A percentile compares a stretch with the other conserved stretches of the same genome.
Evolutionary conservation across 371 early-diverging fungal genomes (phyloP).

Genomic region (Mortierella polycephala): DNA sequence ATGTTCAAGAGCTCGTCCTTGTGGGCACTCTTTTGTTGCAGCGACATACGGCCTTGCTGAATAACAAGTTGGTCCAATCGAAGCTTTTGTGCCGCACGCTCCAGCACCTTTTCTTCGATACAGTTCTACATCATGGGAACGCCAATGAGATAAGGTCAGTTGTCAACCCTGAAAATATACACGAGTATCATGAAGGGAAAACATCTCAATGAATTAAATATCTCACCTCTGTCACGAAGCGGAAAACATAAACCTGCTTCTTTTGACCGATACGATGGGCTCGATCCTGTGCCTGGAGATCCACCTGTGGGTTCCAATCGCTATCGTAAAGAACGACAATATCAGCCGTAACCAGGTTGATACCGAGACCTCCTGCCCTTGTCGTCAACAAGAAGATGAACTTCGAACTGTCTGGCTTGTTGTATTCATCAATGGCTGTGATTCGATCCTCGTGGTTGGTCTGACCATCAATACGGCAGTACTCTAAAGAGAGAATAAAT

Average conservation of each 20-base stretch:
- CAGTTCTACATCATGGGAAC: constrained; percentile 64
- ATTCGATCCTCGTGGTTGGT: constrained; percentile 96
- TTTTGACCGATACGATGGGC: constrained; percentile 99
- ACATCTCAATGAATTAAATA: no score
- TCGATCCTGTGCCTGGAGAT: constrained; percentile 96
- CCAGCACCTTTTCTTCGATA: constrained; percentile 98
- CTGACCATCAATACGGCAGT: constrained; percentile 98
- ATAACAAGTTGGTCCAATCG: constrained; percentile 98
- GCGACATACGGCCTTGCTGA: constrained; percentile 86
- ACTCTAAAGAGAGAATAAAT: constrained; percentile 61
- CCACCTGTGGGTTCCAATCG: constrained; percentile 99
- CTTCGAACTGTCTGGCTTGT: constrained; percentile 88
- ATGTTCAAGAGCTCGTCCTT: constrained; percentile 93
- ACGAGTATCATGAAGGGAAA: neutral
- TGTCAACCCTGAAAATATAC: no score
- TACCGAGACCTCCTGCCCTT: constrained; percentile 98
- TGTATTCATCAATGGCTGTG: constrained; percentile 95
- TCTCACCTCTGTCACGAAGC: constrained; percentile 93
- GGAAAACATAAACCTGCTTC: constrained; percentile 97
- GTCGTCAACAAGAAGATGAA: constrained; percentile 99
- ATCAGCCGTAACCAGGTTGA: constrained; percentile 98
- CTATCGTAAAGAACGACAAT: constrained; percentile 98
- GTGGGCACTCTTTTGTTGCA: constrained; percentile 62
- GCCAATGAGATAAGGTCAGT: no score
- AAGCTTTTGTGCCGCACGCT: constrained; percentile 96